A percentile compares a stretch with the other conserved stretches of the same genome.
Conservation (phyloP, 441 rosid genomes). For the Erodium chrysanthum region DNA sequence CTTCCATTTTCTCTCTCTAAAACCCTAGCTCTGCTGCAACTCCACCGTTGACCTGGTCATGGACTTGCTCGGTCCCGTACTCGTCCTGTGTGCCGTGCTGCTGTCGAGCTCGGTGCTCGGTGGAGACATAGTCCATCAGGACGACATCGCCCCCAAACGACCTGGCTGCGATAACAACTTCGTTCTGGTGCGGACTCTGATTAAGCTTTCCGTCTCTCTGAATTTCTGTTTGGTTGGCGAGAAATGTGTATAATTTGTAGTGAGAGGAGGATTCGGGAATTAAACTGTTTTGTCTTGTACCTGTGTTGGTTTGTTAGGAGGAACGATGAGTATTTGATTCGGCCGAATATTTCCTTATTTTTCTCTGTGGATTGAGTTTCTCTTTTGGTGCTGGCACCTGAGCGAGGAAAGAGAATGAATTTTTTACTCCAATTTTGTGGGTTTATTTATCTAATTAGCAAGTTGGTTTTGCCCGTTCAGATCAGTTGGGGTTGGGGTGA, state of each 20-base stretch:
- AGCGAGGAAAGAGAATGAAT: neutral
- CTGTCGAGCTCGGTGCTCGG: conserved; percentile 27
- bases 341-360: neutral
- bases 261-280: neutral
- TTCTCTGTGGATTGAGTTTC: neutral
- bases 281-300: neutral
- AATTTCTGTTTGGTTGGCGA: neutral
- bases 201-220: neutral
- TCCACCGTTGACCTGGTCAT: conserved; percentile 3
- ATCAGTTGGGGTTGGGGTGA: neutral
- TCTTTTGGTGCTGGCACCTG: neutral
- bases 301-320: neutral
- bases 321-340: neutral
- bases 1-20: neutral
- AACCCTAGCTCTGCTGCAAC: conserved; percentile 11
- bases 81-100: conserved; percentile 21
- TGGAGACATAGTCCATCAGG: conserved; percentile 55
- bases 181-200: conserved; percentile 30
- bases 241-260: neutral
- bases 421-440: neutral
- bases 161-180: conserved; percentile 52
- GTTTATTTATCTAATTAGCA: neutral
- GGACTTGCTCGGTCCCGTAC: conserved; percentile 12
- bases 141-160: conserved; percentile 34
- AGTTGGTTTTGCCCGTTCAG: neutral